phyloP scores from a whole-genome alignment of 106 monocot species.

The Chionographis japonica region DNA sequence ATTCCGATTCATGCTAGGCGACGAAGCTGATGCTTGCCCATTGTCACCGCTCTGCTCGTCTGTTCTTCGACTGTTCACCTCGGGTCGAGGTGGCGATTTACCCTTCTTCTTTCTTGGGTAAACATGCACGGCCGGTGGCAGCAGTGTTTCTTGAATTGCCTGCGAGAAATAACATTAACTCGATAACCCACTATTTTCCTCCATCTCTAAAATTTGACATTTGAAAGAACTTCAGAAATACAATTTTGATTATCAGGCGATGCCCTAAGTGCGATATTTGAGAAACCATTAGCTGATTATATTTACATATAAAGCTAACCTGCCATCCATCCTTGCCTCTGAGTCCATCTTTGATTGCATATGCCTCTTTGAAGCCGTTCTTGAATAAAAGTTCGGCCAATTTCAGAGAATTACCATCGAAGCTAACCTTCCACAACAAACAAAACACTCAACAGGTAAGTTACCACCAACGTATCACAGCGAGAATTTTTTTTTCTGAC shows the following conservation, averaged over 20 bases:
- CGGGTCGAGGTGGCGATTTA: slow-evolving; percentile 3
- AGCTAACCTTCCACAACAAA: slow-evolving; percentile 78
- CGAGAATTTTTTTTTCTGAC: not conserved
- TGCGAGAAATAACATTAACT: slow-evolving; percentile 1
- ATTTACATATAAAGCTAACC: slow-evolving; percentile 28
- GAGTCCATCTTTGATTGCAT: slow-evolving; percentile 89
- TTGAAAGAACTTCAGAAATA: no score
- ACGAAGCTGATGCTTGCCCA: slow-evolving; percentile 14
- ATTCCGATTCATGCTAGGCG: slow-evolving; percentile 3
- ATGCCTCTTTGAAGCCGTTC: slow-evolving; percentile 88
- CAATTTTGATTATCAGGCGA: no score
- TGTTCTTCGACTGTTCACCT: slow-evolving; percentile 4
- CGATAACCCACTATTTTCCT: no score
- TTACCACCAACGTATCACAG: not conserved
- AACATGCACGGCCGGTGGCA: slow-evolving; percentile 81
- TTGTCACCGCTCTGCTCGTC: slow-evolving; percentile 12
- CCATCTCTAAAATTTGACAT: no score
- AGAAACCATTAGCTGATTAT: no score
- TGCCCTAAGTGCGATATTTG: no score
- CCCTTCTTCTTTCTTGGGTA: slow-evolving; percentile 60
- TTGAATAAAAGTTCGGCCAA: slow-evolving; percentile 73
- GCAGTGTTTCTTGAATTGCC: slow-evolving; percentile 73
- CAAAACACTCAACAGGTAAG: slow-evolving; percentile 14
- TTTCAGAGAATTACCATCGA: slow-evolving; percentile 83
- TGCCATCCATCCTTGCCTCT: slow-evolving; percentile 94